These are phyloP conservation scores for Cryptococcus sp. DNA, from an alignment of 1,284 basidiomycete species.

Conservation along the genomic window DNA sequence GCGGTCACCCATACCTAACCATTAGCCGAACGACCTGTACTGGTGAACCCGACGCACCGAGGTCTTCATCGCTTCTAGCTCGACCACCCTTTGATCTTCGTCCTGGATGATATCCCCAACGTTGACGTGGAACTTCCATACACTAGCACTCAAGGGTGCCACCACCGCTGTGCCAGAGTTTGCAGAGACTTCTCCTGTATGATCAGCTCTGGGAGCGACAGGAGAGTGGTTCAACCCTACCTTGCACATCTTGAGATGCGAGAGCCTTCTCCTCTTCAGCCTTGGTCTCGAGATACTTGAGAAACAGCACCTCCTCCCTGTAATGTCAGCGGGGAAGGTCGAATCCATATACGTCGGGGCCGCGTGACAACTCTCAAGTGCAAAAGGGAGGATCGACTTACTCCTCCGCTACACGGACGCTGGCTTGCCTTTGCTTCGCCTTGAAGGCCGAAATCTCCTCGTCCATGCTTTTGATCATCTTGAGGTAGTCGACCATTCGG, in stretches of 20 bases:
- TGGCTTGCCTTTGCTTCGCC: conserved; percentile 27
- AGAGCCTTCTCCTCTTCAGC: conserved; percentile 47
- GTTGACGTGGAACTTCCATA: not conserved
- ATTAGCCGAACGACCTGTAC: no score
- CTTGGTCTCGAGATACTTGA: not conserved
- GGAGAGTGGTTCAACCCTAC: conserved; percentile 50
- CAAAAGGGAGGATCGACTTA: no score
- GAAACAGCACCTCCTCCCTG: no score
- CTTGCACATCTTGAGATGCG: conserved; percentile 57
- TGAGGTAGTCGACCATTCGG: not conserved
- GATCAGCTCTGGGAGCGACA: conserved; percentile 53
- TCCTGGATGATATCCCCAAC: not conserved
- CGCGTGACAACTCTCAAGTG: no score
- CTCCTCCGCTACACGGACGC: not conserved
- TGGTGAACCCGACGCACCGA: no score
- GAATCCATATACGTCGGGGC: no score
- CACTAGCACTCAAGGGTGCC: not conserved
- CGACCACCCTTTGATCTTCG: not conserved
- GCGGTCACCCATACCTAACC: not conserved
- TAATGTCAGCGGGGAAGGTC: no score
- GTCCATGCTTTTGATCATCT: conserved; percentile 43
- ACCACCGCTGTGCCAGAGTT: not conserved
- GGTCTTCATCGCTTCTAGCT: not conserved
- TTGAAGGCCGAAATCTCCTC: conserved; percentile 51
- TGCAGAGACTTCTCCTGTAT: not conserved